Conservation (phyloP, 2,329 filamentous ascomycete species). For the Cladosporium sp. region DNA sequence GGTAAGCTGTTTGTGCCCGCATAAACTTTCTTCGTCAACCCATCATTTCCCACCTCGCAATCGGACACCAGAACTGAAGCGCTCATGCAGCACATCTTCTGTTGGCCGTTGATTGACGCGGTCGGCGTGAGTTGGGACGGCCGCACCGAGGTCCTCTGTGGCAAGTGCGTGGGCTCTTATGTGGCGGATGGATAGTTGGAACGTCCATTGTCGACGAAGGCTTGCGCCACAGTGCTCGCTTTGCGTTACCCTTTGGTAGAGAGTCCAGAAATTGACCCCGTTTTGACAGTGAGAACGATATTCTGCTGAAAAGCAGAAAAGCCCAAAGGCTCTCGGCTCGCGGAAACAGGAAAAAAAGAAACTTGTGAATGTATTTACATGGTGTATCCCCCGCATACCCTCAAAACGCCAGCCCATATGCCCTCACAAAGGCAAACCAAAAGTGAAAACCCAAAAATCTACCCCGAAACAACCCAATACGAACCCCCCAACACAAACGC, state of each 20-base stretch:
- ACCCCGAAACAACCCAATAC: conserved; percentile 4
- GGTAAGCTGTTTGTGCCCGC: no score
- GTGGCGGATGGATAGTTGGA: conserved; percentile 70
- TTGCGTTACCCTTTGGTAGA: not conserved
- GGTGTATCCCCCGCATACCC: not conserved
- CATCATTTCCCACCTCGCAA: no score
- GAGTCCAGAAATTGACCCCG: not conserved
- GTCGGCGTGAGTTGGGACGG: conserved; percentile 77
- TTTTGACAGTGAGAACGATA: no score
- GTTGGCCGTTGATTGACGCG: no score
- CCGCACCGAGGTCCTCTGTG: conserved; percentile 79
- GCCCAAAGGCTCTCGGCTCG: not conserved
- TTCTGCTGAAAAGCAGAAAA: no score
- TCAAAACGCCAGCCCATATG: not conserved
- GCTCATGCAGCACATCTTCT: no score
- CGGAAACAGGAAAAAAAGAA: not conserved
- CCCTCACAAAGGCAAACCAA: no score
- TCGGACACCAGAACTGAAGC: no score
- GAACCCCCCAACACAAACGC: conserved; percentile 6
- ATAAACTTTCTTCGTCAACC: no score
- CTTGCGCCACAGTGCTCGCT: not conserved
- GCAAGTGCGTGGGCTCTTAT: conserved; percentile 76
- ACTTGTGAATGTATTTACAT: not conserved
- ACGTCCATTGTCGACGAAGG: not conserved
- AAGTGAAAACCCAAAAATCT: not conserved